Evolutionary conservation across 2,329 filamentous ascomycete species (phyloP).

Genomic region (Fonsecaea erecta): DNA sequence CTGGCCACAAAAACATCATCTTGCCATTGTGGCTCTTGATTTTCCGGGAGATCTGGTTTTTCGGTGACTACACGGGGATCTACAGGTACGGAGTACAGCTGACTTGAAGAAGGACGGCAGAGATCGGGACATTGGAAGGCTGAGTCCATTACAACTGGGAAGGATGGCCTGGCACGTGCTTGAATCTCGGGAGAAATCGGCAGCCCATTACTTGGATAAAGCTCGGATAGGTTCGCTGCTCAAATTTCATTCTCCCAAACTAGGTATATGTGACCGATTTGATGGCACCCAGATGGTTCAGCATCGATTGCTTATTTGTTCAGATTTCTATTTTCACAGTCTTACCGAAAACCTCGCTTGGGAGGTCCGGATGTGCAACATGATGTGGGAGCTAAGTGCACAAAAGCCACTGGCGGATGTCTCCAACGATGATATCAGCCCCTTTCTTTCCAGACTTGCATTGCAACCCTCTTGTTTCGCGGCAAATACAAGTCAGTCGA

Average conservation of each 20-base stretch:
- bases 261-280: slow-evolving; percentile 6
- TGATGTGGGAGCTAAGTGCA: slow-evolving; percentile 4
- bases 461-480: neutral
- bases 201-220: neutral
- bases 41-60: neutral
- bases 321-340: neutral
- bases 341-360: slow-evolving; percentile 6
- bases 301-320: slow-evolving; percentile 1
- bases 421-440: slow-evolving; percentile 5
- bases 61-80: slow-evolving; percentile 7
- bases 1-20: neutral
- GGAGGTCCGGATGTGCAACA: slow-evolving; percentile 12
- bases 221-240: neutral
- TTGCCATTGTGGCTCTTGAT: neutral
- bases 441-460: neutral
- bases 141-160: slow-evolving; percentile 11
- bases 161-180: neutral
- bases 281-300: too few relatives aligned
- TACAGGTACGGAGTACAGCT: slow-evolving; percentile 5
- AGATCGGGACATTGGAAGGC: slow-evolving; percentile 18
- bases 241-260: slow-evolving; percentile 5
- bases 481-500: neutral
- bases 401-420: neutral
- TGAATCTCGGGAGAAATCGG: slow-evolving; percentile 25
- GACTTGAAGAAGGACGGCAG: slow-evolving; percentile 13